Conservation (phyloP, 352 stramenopile species). For the Phytophthora lateralis region DNA sequence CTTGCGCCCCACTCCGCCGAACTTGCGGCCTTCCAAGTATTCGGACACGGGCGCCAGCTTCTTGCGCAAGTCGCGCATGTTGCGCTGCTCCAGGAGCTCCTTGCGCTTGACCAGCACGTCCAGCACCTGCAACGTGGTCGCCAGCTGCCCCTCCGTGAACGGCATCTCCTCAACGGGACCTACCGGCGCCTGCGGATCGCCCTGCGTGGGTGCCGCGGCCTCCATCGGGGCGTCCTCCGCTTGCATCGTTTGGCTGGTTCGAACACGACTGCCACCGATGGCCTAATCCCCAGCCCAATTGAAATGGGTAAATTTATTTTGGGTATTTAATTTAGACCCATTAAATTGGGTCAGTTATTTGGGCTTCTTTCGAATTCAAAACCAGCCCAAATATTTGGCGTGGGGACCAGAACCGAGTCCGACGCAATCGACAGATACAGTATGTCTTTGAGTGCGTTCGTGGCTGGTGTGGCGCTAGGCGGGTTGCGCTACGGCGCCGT, state of each 20-base stretch:
- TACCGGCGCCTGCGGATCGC: slow-evolving; percentile 7
- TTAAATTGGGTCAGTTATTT: no score
- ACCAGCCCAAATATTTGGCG: background rate
- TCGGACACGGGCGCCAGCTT: slow-evolving; percentile 77
- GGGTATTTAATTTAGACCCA: background rate
- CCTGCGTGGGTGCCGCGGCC: slow-evolving; percentile 5
- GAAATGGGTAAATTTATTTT: background rate
- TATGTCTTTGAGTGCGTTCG: slow-evolving; percentile 72
- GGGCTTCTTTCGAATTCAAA: no score
- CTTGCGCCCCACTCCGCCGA: slow-evolving; percentile 80
- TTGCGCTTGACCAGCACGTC: slow-evolving; percentile 55
- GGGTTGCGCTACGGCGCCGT: slow-evolving; percentile 68
- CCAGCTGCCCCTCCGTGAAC: slow-evolving; percentile 74
- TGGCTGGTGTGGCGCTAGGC: slow-evolving; percentile 64
- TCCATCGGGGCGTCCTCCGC: slow-evolving; percentile 37
- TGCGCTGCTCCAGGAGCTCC: slow-evolving; percentile 67
- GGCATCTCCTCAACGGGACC: slow-evolving; percentile 52
- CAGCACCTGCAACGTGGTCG: slow-evolving; percentile 69
- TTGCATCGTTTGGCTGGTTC: slow-evolving; percentile 40
- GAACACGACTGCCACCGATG: slow-evolving; percentile 10
- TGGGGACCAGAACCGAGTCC: slow-evolving; percentile 8
- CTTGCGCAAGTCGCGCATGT: slow-evolving; percentile 82
- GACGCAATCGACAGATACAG: slow-evolving; percentile 1
- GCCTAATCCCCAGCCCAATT: background rate
- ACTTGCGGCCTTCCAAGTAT: slow-evolving; percentile 86